Percentiles rank a stretch among this genome's conserved stretches.
Conservation (phyloP, 106 monocot genomes). For the Dendrobium nobile region DNA sequence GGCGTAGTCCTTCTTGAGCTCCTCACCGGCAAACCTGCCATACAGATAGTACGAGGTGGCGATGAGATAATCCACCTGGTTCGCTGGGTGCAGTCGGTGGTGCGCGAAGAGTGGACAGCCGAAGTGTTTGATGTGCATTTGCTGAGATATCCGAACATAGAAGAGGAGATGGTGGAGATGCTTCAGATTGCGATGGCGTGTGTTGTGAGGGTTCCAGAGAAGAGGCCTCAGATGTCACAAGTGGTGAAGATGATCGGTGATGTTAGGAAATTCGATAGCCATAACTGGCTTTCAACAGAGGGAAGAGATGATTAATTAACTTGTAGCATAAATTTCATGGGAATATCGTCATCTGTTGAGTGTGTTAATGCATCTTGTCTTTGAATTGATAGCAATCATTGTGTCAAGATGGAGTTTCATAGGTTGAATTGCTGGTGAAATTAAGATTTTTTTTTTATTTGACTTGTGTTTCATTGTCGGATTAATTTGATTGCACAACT, state of each 20-base stretch:
- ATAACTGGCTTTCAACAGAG: not conserved
- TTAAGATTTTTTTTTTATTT: no score
- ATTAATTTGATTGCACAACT: no score
- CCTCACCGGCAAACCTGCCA: conserved; percentile 40
- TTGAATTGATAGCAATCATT: no score
- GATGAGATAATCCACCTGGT: conserved; percentile 36
- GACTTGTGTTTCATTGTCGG: no score
- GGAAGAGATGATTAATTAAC: not conserved
- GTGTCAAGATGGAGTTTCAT: no score
- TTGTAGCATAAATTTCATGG: no score
- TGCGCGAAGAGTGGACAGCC: conserved; percentile 63
- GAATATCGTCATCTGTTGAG: no score
- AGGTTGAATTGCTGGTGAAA: no score
- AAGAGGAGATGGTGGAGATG: conserved; percentile 67
- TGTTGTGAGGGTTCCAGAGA: conserved; percentile 26
- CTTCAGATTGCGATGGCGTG: conserved; percentile 61
- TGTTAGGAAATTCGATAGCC: not conserved
- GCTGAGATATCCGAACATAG: conserved; percentile 47
- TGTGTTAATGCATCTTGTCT: no score
- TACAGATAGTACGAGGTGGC: conserved; percentile 9
- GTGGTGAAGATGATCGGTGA: conserved; percentile 18
- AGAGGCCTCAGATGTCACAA: conserved; percentile 22
- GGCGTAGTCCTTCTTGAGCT: conserved; percentile 69
- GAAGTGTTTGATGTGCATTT: conserved; percentile 75
- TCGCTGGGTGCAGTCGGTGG: conserved; percentile 58